Conservation (phyloP, 768 basidiomycete species). For the Daedaleopsis nitida region DNA sequence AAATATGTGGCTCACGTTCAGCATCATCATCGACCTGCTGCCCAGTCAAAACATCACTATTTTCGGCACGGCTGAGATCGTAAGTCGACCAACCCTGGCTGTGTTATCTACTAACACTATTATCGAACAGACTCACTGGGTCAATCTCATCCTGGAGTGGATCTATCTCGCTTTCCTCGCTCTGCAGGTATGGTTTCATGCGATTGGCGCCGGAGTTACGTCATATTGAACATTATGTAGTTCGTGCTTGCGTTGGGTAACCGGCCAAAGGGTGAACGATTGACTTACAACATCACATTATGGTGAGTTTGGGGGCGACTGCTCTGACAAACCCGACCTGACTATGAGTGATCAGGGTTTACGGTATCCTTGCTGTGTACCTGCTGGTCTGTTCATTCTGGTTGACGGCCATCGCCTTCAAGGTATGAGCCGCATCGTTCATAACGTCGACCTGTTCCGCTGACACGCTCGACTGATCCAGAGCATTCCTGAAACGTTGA, state of each 20-base stretch:
- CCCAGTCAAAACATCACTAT: constrained; percentile 53
- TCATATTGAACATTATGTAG: constrained; percentile 27
- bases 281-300: constrained; percentile 69
- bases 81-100: constrained; percentile 40
- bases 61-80: constrained; percentile 73
- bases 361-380: constrained; percentile 81
- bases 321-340: neutral
- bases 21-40: constrained; percentile 89
- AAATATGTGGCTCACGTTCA: constrained; percentile 94
- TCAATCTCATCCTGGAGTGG: constrained; percentile 84
- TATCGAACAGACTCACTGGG: constrained; percentile 75
- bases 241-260: constrained; percentile 78
- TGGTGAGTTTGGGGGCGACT: constrained; percentile 46
- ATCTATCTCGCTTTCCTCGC: constrained; percentile 84
- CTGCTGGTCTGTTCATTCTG: constrained; percentile 86
- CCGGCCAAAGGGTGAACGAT: constrained; percentile 85
- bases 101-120: neutral
- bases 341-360: constrained; percentile 57
- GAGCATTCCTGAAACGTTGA: constrained; percentile 55
- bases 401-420: constrained; percentile 80
- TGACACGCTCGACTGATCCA: constrained; percentile 27
- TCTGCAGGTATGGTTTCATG: constrained; percentile 54
- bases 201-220: neutral
- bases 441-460: neutral
- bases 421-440: constrained; percentile 41